Conservation (phyloP, 192 early-diverging fungal species). For the Cetraspora pellucida region DNA sequence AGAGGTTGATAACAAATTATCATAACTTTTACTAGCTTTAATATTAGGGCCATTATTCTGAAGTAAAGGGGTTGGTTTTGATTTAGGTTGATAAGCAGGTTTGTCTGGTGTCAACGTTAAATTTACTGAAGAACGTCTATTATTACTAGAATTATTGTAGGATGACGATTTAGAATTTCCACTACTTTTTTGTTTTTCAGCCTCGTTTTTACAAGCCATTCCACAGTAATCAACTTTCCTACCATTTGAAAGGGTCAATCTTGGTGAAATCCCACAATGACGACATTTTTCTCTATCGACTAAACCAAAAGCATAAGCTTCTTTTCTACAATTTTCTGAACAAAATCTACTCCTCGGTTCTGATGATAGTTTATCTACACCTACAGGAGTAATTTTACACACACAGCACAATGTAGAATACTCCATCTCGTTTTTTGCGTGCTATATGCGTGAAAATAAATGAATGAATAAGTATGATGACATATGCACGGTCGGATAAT, state of each 20-base stretch:
- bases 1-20: too few species aligned
- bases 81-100: too few species aligned
- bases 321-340: conserved; percentile 4
- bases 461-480: too few species aligned
- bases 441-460: too few species aligned
- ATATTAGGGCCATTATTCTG: too few species aligned
- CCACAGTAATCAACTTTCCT: background rate
- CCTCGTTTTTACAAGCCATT: background rate
- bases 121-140: too few species aligned
- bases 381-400: background rate
- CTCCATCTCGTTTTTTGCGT: background rate
- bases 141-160: too few species aligned
- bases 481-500: too few species aligned
- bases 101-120: too few species aligned
- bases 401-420: background rate
- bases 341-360: background rate
- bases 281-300: background rate
- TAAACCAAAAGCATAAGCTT: background rate
- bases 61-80: too few species aligned
- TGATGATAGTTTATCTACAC: background rate
- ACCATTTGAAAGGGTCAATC: background rate
- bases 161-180: too few species aligned
- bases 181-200: background rate
- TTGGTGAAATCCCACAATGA: background rate
- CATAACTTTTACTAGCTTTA: too few species aligned